These are phyloP conservation scores for Xerocomus potaroensis DNA, from an alignment of 768 basidiomycete genomes.

Conservation along the genomic window DNA sequence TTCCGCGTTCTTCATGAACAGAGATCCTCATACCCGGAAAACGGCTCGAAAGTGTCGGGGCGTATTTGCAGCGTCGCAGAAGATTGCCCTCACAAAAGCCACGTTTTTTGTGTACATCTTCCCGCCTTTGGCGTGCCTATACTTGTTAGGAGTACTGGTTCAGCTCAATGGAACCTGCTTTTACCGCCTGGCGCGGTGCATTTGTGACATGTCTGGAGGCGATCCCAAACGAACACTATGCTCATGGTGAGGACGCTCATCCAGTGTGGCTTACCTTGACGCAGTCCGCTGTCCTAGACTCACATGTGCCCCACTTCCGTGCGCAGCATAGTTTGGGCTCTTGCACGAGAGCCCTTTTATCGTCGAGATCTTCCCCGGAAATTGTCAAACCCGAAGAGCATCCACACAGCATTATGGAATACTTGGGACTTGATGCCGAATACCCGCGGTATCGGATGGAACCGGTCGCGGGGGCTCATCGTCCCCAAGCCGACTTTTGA, in stretches of 20 bases:
- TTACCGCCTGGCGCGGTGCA: conserved; percentile 41
- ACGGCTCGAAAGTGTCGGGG: not conserved
- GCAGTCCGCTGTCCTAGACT: conserved; percentile 4
- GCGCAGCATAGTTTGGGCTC: conserved; percentile 17
- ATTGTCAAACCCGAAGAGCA: not conserved
- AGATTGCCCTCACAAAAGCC: conserved; percentile 8
- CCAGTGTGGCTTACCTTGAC: not conserved
- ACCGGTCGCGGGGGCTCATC: conserved; percentile 14
- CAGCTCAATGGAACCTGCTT: conserved; percentile 37
- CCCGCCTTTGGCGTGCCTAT: conserved; percentile 42
- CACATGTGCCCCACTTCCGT: conserved; percentile 11
- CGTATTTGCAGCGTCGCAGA: conserved; percentile 7
- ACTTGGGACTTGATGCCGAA: conserved; percentile 21
- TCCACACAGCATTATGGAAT: conserved; percentile 20
- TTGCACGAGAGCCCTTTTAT: conserved; percentile 9
- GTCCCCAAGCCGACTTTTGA: conserved; percentile 13
- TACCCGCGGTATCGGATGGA: conserved; percentile 27
- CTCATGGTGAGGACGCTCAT: conserved; percentile 15
- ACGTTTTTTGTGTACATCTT: conserved; percentile 35
- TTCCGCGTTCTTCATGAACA: not conserved
- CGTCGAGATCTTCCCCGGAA: conserved; percentile 2
- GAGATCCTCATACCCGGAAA: not conserved
- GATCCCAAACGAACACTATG: conserved; percentile 9
- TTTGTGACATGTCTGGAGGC: conserved; percentile 24
- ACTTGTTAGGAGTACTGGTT: conserved; percentile 49